phyloP scores from a whole-genome alignment of 2,329 filamentous ascomycete genomes.

The Fonsecaea pugnacius region DNA sequence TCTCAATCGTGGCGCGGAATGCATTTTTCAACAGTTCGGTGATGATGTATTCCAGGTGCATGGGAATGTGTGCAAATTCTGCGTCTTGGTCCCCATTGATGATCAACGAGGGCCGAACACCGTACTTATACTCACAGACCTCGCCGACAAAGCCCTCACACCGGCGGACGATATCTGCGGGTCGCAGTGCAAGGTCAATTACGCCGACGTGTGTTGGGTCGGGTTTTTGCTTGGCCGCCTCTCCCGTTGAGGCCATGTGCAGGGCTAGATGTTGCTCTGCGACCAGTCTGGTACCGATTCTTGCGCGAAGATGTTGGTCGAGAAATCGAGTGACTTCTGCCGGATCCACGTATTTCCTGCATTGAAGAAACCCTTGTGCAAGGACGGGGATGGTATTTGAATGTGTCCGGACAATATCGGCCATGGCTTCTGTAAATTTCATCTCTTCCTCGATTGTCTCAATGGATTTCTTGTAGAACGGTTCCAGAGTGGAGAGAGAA shows the following conservation, averaged over 20 bases:
- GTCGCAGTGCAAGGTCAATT: constrained; percentile 86
- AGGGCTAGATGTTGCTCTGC: constrained; percentile 96
- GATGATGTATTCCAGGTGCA: constrained; percentile 96
- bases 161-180: constrained; percentile 76
- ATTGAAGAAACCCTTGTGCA: constrained; percentile 90
- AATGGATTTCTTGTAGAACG: constrained; percentile 75
- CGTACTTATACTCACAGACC: constrained; percentile 95
- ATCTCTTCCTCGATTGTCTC: constrained; percentile 83
- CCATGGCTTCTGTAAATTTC: constrained; percentile 87
- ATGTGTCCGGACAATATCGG: constrained; percentile 94
- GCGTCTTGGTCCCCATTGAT: constrained; percentile 86
- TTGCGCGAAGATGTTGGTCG: constrained; percentile 88
- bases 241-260: constrained; percentile 74
- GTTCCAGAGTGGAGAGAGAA: constrained; percentile 85
- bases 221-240: constrained; percentile 57
- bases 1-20: constrained; percentile 90
- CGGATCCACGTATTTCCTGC: constrained; percentile 82
- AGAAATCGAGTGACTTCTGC: constrained; percentile 86
- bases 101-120: constrained; percentile 76
- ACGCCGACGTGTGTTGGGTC: constrained; percentile 80
- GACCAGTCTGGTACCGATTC: constrained; percentile 91
- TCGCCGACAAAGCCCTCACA: constrained; percentile 92
- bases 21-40: constrained; percentile 97
- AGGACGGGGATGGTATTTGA: constrained; percentile 92
- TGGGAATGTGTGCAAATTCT: constrained; percentile 91